Percentiles rank a stretch among this genome's conserved stretches.
Conservation (phyloP, 306 rosid species). For the Coriaria nepalensis region DNA sequence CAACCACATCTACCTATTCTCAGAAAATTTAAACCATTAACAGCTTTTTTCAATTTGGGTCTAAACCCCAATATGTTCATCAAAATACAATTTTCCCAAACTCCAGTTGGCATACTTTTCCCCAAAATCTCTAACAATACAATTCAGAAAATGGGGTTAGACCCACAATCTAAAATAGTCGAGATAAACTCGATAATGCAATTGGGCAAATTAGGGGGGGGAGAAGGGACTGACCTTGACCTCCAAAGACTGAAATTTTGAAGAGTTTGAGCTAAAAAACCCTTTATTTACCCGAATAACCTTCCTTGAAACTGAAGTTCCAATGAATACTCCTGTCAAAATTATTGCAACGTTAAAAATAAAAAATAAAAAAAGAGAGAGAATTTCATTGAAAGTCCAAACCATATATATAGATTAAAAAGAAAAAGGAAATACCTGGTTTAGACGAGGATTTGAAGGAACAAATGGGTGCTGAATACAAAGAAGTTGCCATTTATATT, state of each 20-base stretch:
- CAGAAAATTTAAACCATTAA: no score
- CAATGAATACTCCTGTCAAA: conserved; percentile 26
- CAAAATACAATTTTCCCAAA: no score
- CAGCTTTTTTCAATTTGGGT: no score
- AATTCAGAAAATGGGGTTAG: no score
- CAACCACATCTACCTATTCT: background rate
- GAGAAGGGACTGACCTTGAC: conserved; percentile 45
- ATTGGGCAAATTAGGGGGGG: background rate
- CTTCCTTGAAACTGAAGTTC: conserved; percentile 32
- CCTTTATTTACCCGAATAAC: conserved; percentile 40
- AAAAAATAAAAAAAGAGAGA: conserved; percentile 1
- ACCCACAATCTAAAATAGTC: background rate
- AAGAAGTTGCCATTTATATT: conserved; percentile 47
- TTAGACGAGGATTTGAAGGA: conserved; percentile 50
- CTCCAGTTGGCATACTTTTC: no score
- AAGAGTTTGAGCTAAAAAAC: conserved; percentile 40
- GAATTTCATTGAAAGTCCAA: conserved; percentile 4
- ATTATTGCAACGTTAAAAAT: background rate
- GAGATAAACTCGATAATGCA: conserved; percentile 3
- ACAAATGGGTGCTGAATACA: conserved; percentile 35
- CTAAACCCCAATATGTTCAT: no score
- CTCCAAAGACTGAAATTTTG: conserved; percentile 44
- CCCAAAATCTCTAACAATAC: no score
- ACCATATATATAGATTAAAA: background rate
- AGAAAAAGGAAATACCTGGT: conserved; percentile 36